Conservation (phyloP, 768 basidiomycete species). For the Suillus subluteus region DNA sequence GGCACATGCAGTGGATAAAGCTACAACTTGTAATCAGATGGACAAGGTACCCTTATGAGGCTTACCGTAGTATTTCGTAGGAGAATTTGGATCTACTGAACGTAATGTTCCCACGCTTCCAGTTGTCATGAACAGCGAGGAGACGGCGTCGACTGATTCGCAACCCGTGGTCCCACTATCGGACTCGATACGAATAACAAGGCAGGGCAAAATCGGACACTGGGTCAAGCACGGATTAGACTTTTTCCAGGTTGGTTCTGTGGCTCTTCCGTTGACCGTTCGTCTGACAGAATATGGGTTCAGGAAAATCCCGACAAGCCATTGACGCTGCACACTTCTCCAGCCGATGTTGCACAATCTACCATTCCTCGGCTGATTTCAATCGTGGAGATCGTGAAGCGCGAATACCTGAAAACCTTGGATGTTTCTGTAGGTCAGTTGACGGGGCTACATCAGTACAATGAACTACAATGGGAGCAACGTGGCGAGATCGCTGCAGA, state of each 20-base stretch:
- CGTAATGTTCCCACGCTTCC: neutral
- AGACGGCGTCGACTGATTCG: neutral
- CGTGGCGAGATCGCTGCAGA: conserved; percentile 28
- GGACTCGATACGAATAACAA: conserved; percentile 55
- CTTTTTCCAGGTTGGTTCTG: conserved; percentile 52
- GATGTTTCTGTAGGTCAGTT: conserved; percentile 45
- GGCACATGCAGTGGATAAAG: neutral
- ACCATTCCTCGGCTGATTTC: conserved; percentile 68
- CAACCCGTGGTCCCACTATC: conserved; percentile 8
- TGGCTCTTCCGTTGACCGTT: conserved; percentile 5
- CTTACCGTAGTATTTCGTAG: neutral
- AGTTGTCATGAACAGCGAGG: conserved; percentile 1
- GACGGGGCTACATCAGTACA: conserved; percentile 76
- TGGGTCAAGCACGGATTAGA: conserved; percentile 59
- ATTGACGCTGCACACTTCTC: conserved; percentile 63
- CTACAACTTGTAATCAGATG: neutral
- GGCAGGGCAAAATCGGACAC: conserved; percentile 53
- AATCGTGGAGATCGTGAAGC: conserved; percentile 84
- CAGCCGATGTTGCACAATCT: conserved; percentile 39
- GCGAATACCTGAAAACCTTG: conserved; percentile 68
- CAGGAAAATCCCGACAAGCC: conserved; percentile 54
- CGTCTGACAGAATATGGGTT: conserved; percentile 8
- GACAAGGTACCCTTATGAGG: neutral
- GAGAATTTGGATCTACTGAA: neutral
- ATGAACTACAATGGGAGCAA: conserved; percentile 59